These are phyloP conservation scores for Coemansia sp. DNA, from an alignment of 192 early-diverging fungal species.

Conservation along the genomic window DNA sequence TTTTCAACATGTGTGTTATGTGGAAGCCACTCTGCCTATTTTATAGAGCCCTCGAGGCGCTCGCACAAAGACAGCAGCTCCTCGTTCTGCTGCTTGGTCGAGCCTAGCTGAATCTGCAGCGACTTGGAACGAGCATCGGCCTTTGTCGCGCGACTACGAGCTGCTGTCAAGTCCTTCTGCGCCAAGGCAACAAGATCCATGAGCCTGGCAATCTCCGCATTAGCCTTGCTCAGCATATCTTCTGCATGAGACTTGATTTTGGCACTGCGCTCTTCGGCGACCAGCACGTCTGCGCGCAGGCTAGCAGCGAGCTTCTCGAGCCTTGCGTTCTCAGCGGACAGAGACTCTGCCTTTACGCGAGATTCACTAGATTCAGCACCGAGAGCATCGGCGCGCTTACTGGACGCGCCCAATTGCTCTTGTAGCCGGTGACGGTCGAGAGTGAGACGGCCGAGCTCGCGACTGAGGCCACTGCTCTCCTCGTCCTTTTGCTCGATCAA, in stretches of 20 bases:
- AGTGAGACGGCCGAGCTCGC: constrained; percentile 32
- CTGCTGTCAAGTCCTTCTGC: constrained; percentile 1
- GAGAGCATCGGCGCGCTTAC: neutral
- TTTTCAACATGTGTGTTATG: no score
- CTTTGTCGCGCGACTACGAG: constrained; percentile 9
- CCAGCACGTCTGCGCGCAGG: constrained; percentile 34
- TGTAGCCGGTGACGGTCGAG: constrained; percentile 39
- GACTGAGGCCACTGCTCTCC: constrained; percentile 28
- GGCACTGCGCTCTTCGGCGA: constrained; percentile 42
- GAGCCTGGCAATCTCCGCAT: constrained; percentile 36
- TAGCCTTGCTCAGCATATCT: constrained; percentile 40
- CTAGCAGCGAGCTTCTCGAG: constrained; percentile 19
- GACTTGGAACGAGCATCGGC: constrained; percentile 27
- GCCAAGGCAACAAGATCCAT: neutral
- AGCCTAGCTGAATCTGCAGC: constrained; percentile 39
- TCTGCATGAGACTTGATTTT: constrained; percentile 47
- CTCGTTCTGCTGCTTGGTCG: constrained; percentile 33
- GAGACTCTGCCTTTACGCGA: constrained; percentile 11
- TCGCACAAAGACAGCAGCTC: constrained; percentile 40
- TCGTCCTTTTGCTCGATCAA: constrained; percentile 32
- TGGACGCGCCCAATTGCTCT: constrained; percentile 14
- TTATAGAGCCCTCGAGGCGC: constrained; percentile 20
- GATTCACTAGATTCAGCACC: constrained; percentile 17
- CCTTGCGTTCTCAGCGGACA: constrained; percentile 24
- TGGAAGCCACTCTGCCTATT: neutral